Percentiles rank a stretch among this genome's conserved stretches.
These are phyloP conservation scores for Xerocomus brunneocitrinus DNA, from an alignment of 768 basidiomycete genomes.

Conservation along the genomic window DNA sequence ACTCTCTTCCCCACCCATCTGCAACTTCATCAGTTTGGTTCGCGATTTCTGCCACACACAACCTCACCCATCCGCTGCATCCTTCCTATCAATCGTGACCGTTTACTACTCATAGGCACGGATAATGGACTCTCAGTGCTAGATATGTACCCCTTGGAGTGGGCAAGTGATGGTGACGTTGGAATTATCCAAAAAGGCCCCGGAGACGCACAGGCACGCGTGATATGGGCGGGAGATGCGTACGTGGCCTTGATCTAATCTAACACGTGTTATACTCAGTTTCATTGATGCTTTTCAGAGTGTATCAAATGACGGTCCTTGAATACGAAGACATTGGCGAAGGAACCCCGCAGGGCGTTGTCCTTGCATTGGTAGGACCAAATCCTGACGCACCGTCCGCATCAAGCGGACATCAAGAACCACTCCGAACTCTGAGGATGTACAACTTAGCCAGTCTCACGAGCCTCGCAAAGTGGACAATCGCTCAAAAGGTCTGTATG, in stretches of 20 bases:
- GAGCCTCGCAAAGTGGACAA: conserved; percentile 71
- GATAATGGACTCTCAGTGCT: conserved; percentile 77
- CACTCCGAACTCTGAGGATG: conserved; percentile 63
- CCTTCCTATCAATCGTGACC: conserved; percentile 62
- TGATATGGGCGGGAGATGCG: conserved; percentile 79
- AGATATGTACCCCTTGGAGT: conserved; percentile 77
- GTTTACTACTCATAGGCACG: conserved; percentile 71
- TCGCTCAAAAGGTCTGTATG: conserved; percentile 55
- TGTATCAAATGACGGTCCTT: conserved; percentile 72
- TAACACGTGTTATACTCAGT: neutral
- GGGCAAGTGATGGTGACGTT: conserved; percentile 42
- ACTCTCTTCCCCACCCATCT: conserved; percentile 58
- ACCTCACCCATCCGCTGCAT: conserved; percentile 71
- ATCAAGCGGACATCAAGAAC: conserved; percentile 49
- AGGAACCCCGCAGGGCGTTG: conserved; percentile 64
- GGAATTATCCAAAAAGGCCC: conserved; percentile 52
- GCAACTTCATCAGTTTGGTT: conserved; percentile 74
- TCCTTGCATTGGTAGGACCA: conserved; percentile 70
- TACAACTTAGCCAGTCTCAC: conserved; percentile 75
- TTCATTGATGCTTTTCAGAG: conserved; percentile 36
- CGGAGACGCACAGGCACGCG: conserved; percentile 60
- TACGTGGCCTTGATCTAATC: conserved; percentile 29
- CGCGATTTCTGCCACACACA: conserved; percentile 79
- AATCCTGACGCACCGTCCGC: conserved; percentile 42
- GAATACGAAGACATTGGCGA: conserved; percentile 59